Evolutionary conservation across 495 filamentous ascomycete genomes (phyloP), one percentile per base, ranked within the genome.

Genomic region (Talaromyces trachyspermus): DNA sequence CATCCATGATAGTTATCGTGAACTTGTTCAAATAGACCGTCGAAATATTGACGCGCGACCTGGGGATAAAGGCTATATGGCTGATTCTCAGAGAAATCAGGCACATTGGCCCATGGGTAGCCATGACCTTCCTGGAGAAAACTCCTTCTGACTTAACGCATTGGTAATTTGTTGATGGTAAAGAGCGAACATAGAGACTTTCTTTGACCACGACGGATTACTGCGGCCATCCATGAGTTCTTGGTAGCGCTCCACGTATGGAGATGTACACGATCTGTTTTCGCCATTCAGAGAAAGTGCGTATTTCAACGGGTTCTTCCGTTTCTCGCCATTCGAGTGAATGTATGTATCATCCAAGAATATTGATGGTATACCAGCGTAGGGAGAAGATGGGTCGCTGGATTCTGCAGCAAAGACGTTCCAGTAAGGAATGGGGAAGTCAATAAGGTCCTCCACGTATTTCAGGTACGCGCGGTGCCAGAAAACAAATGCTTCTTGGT

Each of bases 1-100:
- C 51, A 53, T 19, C 50, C 51, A 25, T 54, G 50, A 24, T 47
- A 46, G 23, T 54, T 47, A 37, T 53, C 49, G n/a, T 54, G 50
- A 3, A 40, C 36, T 23, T 54, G 50, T 22, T 53, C 51, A 25
- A 54, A 54, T n/a, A 42, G 24, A 4, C 50, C 51, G 25, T 54
- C 51, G 20, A 54, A 54, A 30, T 30, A 30, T 12, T 30, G 27
- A 6, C 27, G 27, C 7, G 27, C 27, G 12, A 12, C 27, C 12
- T 30, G 7, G 27, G 27, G 27, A 12, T 30, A 30, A 30, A 30
- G 27, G 27, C 27, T 30, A 30, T 30, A 6, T 7, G 27, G 27
- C 27, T 30, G 27, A 12, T 30, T 30, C 27, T 30, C 27, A 12
- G 27, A 30, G 27, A 30, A 30, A 30, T 30, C 27, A 12, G 27